Base-by-base conservation (phyloP, 352 stramenopile species). In the Blastocystis sp. region DNA sequence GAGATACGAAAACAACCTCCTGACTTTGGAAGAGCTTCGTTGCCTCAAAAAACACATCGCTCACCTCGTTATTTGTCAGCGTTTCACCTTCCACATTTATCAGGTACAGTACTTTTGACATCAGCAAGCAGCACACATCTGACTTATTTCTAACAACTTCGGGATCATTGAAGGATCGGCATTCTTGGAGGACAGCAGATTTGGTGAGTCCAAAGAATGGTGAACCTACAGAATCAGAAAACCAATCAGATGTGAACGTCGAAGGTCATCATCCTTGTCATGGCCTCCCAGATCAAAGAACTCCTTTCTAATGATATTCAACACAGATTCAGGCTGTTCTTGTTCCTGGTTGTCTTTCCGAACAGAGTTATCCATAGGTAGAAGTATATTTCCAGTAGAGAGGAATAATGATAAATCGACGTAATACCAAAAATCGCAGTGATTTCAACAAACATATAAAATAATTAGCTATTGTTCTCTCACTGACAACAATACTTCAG, bases 11-110 rank as follows among this genome's bases (percentile, higher is more conserved):
- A 43, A 13, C 2, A 3, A 94, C 95, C 92, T 99, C 96, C 90
- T 98, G 95, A 76, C 93, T 98, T 94, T 99, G 97, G 92, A 99
- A 99, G 24, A 99, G 94, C 93, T 99, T 99, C 1, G 97, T 99
- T 13, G 99, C 96, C 18, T 96, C 97, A 87, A 99, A 99, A 91
- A 99, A 99, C 20, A 99, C 97, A 41, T 98, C 96, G 0, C 95
- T 98, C 2, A 96, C 97, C 91, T 99, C 97, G 8, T 93, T 94
- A 50, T 92, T 95, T 13, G 94, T 97, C 75, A 99, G 96, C 43
- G 95, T 96, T 90, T 99, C 96, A 18, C 97, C 97, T 89, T 98
- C 96, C 41, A 97, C 98, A 24, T 66, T 47, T 68, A 98, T 93
- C 37, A 99, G 94, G 91, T 99, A 96, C 76, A 99, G 94, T 70